Conservation (phyloP, 192 early-diverging fungal genomes). For the Phycomyces nitens region DNA sequence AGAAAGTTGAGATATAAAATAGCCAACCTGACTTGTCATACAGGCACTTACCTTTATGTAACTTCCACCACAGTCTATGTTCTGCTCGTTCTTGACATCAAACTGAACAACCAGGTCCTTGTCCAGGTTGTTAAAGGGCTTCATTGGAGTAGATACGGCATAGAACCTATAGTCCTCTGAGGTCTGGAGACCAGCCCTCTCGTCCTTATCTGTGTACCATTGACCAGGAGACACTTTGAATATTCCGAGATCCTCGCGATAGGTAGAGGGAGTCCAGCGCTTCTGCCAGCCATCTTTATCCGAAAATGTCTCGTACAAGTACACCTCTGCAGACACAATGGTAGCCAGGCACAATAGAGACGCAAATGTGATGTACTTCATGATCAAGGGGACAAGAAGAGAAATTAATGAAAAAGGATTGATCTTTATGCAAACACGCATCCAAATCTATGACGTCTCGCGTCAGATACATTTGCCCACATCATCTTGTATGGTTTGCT, state of each 20-base stretch:
- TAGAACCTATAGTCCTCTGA: slow-evolving; percentile 82
- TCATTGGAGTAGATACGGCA: slow-evolving; percentile 72
- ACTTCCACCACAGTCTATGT: slow-evolving; percentile 89
- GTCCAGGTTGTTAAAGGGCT: slow-evolving; percentile 75
- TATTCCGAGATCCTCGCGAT: slow-evolving; percentile 69
- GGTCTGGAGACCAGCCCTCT: slow-evolving; percentile 73
- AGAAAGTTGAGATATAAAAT: not conserved
- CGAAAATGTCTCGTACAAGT: slow-evolving; percentile 85
- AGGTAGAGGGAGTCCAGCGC: slow-evolving; percentile 68
- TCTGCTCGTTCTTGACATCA: slow-evolving; percentile 87
- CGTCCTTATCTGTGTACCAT: slow-evolving; percentile 68
- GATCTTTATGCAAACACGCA: too few species aligned
- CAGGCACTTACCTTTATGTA: slow-evolving; percentile 62
- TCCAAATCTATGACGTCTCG: too few species aligned
- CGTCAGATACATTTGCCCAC: too few species aligned
- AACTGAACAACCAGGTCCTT: slow-evolving; percentile 87
- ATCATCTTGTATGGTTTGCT: too few species aligned
- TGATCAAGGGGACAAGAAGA: slow-evolving; percentile 1
- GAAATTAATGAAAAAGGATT: too few species aligned
- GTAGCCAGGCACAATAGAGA: slow-evolving; percentile 32
- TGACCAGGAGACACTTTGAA: slow-evolving; percentile 71
- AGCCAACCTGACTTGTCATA: too few species aligned
- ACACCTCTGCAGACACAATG: slow-evolving; percentile 59
- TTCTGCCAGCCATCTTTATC: slow-evolving; percentile 53
- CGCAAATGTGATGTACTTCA: slow-evolving; percentile 39